Evolutionary conservation across 805 yeast species (phyloP).

Genomic region (Saturnispora kantuleensis): DNA sequence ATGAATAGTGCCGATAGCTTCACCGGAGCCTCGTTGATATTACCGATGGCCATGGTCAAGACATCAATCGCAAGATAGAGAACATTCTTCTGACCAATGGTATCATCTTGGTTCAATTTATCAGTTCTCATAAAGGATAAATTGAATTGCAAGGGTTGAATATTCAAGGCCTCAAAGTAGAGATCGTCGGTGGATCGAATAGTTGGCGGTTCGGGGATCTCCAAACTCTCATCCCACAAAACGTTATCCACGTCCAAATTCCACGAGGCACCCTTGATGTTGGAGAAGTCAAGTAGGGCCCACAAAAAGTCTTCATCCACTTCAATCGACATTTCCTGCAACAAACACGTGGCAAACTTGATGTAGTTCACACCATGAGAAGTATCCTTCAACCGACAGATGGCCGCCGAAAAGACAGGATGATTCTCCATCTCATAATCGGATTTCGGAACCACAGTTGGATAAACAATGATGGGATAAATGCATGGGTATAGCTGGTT

Average conservation of each 20-base stretch:
- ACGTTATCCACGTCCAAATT: slow-evolving; percentile 28
- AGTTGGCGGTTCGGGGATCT: slow-evolving; percentile 60
- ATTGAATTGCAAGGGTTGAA: slow-evolving; percentile 86
- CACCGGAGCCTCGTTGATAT: slow-evolving; percentile 94
- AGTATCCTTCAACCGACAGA: slow-evolving; percentile 78
- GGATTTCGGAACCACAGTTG: slow-evolving; percentile 80
- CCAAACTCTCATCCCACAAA: slow-evolving; percentile 53
- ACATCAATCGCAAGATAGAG: slow-evolving; percentile 73
- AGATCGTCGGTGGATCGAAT: slow-evolving; percentile 52
- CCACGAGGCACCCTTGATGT: slow-evolving; percentile 80
- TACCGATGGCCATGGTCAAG: slow-evolving; percentile 93
- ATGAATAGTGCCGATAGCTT: slow-evolving; percentile 76
- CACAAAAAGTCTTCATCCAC: slow-evolving; percentile 88
- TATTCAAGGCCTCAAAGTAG: slow-evolving; percentile 84
- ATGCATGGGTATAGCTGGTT: slow-evolving; percentile 83
- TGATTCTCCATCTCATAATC: slow-evolving; percentile 76
- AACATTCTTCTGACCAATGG: slow-evolving; percentile 49
- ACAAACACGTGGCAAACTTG: slow-evolving; percentile 79
- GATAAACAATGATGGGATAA: slow-evolving; percentile 82
- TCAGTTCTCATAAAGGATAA: slow-evolving; percentile 88
- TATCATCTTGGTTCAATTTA: slow-evolving; percentile 47
- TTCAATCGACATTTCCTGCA: slow-evolving; percentile 89
- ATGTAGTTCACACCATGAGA: slow-evolving; percentile 83
- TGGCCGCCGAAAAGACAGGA: slow-evolving; percentile 81
- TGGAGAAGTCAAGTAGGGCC: slow-evolving; percentile 70